Evolutionary conservation across 1,284 basidiomycete species (phyloP), one percentile per base, ranked within the genome.

Genomic region (Cryptococcus sp.): DNA sequence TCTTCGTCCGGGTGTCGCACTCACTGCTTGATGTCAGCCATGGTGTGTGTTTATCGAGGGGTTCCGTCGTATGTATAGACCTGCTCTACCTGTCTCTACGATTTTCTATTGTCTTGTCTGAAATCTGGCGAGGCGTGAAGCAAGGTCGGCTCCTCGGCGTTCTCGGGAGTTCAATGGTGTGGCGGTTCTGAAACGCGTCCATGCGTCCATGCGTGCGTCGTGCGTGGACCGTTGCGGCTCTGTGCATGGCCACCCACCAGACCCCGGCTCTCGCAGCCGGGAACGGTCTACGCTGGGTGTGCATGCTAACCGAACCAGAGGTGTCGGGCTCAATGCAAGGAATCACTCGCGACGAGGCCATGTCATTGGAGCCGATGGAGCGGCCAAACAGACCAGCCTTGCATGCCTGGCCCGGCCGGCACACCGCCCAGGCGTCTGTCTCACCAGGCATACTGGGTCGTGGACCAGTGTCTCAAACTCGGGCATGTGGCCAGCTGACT

Each of bases 11-110:
- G 24, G 11, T 12, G 23, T 36, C 23, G 24, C 18, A 56, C 59
- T 50, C 43, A 60, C 59, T 52, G 43, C 40, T 53, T 56, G 12
- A 52, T 47, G 44, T 55, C 46, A 20, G 55, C 59, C 57, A 59
- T 59, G 49, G 49, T 59, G 56, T 18, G 49, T 59, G 56, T 18
- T 33, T 52, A 35, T 13, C 4, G 18, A 35, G 9, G 18, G 15
- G 16, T 53, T 44, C 39, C 16, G 15, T 47, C 13, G 49, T 55
- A 44, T 40, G 39, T 23, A 15, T 45, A 20, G 18, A 42, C 21
- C 16, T 42, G n/a, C 28, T 33, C 9, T 43, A 13, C 16, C 12
- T 28, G 24, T 43, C n/a, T 44, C 20, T 23, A 43, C 7, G 21
- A 13, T 44, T 44, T 44, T 20, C n/a, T 44, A 44, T 20, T 33